Evolutionary conservation across 441 rosid genomes (phyloP), one percentile per base, ranked within the genome.

Genomic region (Lepidium campestre): DNA sequence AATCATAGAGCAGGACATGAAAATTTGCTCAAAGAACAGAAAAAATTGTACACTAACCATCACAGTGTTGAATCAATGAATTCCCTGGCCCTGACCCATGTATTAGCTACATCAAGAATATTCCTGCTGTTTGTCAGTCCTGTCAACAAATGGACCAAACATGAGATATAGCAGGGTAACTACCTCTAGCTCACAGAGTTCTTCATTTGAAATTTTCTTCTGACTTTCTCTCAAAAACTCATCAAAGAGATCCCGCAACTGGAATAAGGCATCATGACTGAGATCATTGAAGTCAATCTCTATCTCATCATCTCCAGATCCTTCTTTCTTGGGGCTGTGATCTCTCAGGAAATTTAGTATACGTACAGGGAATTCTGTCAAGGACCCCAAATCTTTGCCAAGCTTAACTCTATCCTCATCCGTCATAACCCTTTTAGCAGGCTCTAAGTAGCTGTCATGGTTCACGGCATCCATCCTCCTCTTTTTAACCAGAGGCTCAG

Each of bases 221-320:
- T 55, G 82, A 53, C 76, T 86, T 75, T 82, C 81, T 37, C 72
- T 70, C 65, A 84, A 57, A 81, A 70, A 84, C 59, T 78, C 85
- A 76, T 88, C 94, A 32, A 90, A 54, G 69, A 93, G 89, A 76
- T 78, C 80, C 68, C 86, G 77, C 63, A 93, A 72, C 56, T 69
- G 77, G 63, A 88, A 87, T 85, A 90, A 72, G 17, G 85, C 83
- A 57, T 82, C 90, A 72, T 83, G 76, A 53, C 82, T 78, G 7
- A 93, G 87, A 54, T 83, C 82, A 78, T 86, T 85, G 54, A 93
- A 82, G 76, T 93, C 97, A 77, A 93, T 85, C 85, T 90, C 97
- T 56, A 93, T 81, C 79, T 93, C 98, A 67, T 82, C 89, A 42
- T 90, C 96, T 20, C 62, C 77, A 22, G 72, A 62, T 74, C 79